Conservation (phyloP, 805 yeast genomes). For the Candida vartiovaarae region DNA sequence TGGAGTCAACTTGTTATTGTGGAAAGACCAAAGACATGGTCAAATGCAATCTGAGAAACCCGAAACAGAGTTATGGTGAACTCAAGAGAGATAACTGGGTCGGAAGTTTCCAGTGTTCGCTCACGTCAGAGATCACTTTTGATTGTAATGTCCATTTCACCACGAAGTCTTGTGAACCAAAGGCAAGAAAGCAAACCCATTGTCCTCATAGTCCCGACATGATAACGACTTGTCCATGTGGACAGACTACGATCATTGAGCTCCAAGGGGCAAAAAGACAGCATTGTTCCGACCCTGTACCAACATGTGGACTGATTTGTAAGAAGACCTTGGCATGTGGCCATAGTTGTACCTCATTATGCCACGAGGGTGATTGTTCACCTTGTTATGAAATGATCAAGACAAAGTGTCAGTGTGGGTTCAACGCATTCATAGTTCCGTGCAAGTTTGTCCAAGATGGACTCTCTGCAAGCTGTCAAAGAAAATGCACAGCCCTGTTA, state of each 20-base stretch:
- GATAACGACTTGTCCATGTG: slow-evolving; percentile 73
- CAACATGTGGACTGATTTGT: slow-evolving; percentile 64
- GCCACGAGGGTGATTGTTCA: slow-evolving; percentile 76
- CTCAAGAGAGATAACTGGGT: slow-evolving; percentile 34
- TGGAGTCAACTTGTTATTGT: slow-evolving; percentile 63
- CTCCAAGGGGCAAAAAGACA: slow-evolving; percentile 29
- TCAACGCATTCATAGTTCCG: slow-evolving; percentile 49
- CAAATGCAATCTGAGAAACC: slow-evolving; percentile 37
- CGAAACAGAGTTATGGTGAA: slow-evolving; percentile 26
- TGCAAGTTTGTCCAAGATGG: slow-evolving; percentile 52
- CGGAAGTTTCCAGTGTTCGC: slow-evolving; percentile 46
- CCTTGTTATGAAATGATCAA: slow-evolving; percentile 52
- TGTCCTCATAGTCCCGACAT: slow-evolving; percentile 62
- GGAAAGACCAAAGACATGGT: slow-evolving; percentile 44
- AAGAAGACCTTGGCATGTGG: slow-evolving; percentile 65
- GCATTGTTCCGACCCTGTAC: slow-evolving; percentile 70
- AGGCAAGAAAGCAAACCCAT: slow-evolving; percentile 23
- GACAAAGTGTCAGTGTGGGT: slow-evolving; percentile 56
- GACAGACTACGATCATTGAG: slow-evolving; percentile 45
- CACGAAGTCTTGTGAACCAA: slow-evolving; percentile 34
- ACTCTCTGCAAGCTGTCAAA: slow-evolving; percentile 51
- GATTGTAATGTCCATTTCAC: slow-evolving; percentile 66
- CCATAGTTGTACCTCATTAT: slow-evolving; percentile 59
- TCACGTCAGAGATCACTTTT: slow-evolving; percentile 37
- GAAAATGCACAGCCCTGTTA: slow-evolving; percentile 66